Evolutionary conservation across 169 alveolate species (phyloP).

Genomic region (Cryptosporidium viatorum): DNA sequence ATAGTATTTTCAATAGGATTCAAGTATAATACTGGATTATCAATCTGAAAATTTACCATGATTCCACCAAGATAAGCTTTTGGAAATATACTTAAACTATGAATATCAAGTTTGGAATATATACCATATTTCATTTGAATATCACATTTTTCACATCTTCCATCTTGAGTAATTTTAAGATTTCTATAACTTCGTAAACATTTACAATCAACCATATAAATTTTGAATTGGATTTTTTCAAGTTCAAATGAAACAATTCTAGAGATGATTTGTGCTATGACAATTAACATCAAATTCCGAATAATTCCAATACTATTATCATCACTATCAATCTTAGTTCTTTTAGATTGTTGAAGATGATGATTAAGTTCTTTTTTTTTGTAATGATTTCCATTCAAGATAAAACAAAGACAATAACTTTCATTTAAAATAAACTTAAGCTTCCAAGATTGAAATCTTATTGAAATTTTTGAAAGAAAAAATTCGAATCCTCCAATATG

Average conservation of each 20-base stretch:
- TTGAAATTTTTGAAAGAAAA: not conserved
- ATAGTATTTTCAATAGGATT: slow-evolving; percentile 22
- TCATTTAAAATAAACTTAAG: not conserved
- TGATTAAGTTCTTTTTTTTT: not conserved
- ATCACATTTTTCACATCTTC: slow-evolving; percentile 28
- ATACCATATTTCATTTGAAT: slow-evolving; percentile 26
- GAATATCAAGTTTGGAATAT: not conserved
- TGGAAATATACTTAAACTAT: not conserved
- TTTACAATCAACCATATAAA: slow-evolving; percentile 18
- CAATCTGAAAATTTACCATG: not conserved
- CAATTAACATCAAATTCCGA: slow-evolving; percentile 41
- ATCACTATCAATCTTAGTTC: not conserved
- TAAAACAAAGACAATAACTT: not conserved
- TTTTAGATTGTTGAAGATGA: not conserved
- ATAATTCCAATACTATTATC: slow-evolving; percentile 31
- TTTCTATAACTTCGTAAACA: not conserved
- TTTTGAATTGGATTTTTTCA: slow-evolving; percentile 16
- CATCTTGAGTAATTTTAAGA: slow-evolving; percentile 4
- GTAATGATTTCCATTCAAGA: not conserved
- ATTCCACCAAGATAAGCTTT: slow-evolving; percentile 65
- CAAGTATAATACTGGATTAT: not conserved
- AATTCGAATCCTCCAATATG: not conserved
- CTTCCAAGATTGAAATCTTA: slow-evolving; percentile 28
- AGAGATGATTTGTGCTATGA: slow-evolving; percentile 34
- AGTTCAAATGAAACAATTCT: slow-evolving; percentile 6